phyloP scores from a whole-genome alignment of 176 grass and related monocot species.

The Musa schizocarpa region DNA sequence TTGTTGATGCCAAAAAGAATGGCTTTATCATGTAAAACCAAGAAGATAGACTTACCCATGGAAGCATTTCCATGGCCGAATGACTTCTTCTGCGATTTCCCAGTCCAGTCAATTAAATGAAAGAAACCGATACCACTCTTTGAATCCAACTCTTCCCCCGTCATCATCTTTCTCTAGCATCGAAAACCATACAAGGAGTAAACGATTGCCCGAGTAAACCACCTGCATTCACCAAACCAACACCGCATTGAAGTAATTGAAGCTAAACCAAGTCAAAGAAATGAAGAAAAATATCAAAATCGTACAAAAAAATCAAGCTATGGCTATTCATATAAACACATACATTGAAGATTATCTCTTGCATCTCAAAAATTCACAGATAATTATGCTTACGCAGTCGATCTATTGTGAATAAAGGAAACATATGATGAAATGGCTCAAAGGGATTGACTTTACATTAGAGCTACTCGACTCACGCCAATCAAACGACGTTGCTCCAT shows the following conservation, averaged over 20 bases:
- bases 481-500: not conserved
- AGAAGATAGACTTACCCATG: conserved; percentile 15
- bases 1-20: not conserved
- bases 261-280: not conserved
- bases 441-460: not conserved
- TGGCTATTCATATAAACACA: too few relatives aligned
- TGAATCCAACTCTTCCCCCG: conserved; percentile 53
- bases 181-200: too few relatives aligned
- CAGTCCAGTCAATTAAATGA: conserved; percentile 76
- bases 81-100: conserved; percentile 62
- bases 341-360: not conserved
- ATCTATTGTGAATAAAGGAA: not conserved
- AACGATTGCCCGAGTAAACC: not conserved
- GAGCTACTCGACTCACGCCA: not conserved
- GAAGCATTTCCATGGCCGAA: conserved; percentile 25
- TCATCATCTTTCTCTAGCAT: conserved; percentile 25
- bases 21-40: conserved; percentile 3
- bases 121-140: conserved; percentile 65
- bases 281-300: not conserved
- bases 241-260: not conserved
- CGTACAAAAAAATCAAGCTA: too few relatives aligned
- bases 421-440: not conserved
- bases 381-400: too few relatives aligned
- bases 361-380: not conserved
- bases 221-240: not conserved